phyloP scores from a whole-genome alignment of 768 basidiomycete species.

The button mushroom (Agaricus bisporus) region DNA sequence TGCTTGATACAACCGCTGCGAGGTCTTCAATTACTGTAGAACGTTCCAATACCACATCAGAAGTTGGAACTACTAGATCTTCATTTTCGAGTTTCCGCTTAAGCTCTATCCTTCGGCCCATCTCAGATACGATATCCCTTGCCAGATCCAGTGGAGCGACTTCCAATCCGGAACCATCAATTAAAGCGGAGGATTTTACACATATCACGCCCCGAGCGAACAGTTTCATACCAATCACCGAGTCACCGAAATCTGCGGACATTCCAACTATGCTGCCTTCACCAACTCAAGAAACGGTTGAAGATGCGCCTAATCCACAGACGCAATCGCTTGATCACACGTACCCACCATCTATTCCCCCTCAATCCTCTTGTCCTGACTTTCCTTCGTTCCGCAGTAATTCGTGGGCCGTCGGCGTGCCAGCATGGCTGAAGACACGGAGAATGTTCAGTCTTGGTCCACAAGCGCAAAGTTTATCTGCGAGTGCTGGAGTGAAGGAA shows the following conservation, averaged over 20 bases:
- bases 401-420: conserved; percentile 63
- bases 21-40: conserved; percentile 27
- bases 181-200: conserved; percentile 59
- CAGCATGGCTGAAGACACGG: conserved; percentile 61
- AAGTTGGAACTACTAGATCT: conserved; percentile 11
- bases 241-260: conserved; percentile 28
- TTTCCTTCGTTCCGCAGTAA: conserved; percentile 39
- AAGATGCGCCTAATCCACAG: conserved; percentile 14
- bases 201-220: conserved; percentile 53
- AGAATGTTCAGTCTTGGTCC: conserved; percentile 30
- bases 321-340: conserved; percentile 48
- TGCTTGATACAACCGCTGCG: conserved; percentile 57
- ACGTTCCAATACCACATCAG: conserved; percentile 23
- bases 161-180: conserved; percentile 23
- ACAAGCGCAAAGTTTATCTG: conserved; percentile 20
- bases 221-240: conserved; percentile 58
- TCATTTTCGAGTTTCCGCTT: conserved; percentile 51
- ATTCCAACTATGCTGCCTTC: conserved; percentile 4
- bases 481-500: conserved; percentile 45
- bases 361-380: conserved; percentile 42
- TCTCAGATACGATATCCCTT: conserved; percentile 44
- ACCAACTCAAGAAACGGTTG: conserved; percentile 9
- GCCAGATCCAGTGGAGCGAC: conserved; percentile 19
- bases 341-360: conserved; percentile 69
- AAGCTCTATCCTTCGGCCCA: conserved; percentile 59